Evolutionary conservation across 352 stramenopile genomes (phyloP).

Genomic region (Phytophthora cryptogea): DNA sequence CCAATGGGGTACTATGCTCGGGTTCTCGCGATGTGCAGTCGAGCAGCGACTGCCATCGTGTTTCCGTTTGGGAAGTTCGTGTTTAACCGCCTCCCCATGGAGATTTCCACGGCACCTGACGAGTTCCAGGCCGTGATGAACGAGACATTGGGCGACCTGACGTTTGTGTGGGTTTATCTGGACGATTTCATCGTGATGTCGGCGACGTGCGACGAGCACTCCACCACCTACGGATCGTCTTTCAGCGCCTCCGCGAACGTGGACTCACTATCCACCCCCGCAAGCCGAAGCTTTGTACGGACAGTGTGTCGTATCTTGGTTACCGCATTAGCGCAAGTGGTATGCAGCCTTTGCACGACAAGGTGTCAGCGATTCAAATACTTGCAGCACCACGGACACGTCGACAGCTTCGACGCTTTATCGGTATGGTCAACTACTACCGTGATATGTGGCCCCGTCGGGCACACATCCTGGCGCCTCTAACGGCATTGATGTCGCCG

Average conservation of each 20-base stretch:
- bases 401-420: background rate
- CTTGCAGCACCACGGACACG: slow-evolving; percentile 2
- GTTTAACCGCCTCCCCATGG: too few species aligned
- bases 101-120: too few species aligned
- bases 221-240: background rate
- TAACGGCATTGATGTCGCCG: slow-evolving; percentile 1
- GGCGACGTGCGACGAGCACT: slow-evolving; percentile 3
- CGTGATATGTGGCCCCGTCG: slow-evolving; percentile 4
- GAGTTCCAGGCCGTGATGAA: too few species aligned
- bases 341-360: slow-evolving; percentile 1
- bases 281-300: slow-evolving; percentile 4
- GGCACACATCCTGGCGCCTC: slow-evolving; percentile 1
- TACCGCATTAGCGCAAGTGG: slow-evolving; percentile 6
- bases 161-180: slow-evolving; percentile 3
- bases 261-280: slow-evolving; percentile 6
- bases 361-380: slow-evolving; percentile 1
- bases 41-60: too few species aligned
- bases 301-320: slow-evolving; percentile 5
- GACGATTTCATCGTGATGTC: slow-evolving; percentile 9
- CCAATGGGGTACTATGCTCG: too few species aligned
- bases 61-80: too few species aligned
- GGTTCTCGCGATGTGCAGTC: too few species aligned
- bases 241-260: slow-evolving; percentile 2
- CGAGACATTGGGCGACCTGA: too few species aligned
- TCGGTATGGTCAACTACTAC: slow-evolving; percentile 9